These are phyloP conservation scores for Ogataea philodendri DNA, from an alignment of 805 yeast genomes.

Conservation along the genomic window DNA sequence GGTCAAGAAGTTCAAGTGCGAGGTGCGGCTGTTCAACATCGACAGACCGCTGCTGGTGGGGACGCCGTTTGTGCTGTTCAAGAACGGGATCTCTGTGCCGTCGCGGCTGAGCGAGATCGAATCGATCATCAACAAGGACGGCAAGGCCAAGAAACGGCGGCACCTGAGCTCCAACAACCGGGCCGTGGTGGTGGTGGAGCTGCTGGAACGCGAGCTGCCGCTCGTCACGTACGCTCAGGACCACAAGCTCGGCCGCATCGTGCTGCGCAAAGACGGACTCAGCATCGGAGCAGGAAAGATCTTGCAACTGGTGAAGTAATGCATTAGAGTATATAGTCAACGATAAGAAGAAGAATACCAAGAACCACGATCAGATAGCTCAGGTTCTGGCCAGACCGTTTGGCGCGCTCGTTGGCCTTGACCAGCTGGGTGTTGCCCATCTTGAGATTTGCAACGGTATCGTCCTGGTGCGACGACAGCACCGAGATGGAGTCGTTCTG, in stretches of 20 bases:
- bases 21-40: slow-evolving; percentile 62
- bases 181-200: slow-evolving; percentile 56
- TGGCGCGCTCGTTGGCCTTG: slow-evolving; percentile 66
- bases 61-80: slow-evolving; percentile 70
- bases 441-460: slow-evolving; percentile 59
- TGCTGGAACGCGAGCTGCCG: slow-evolving; percentile 50
- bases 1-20: slow-evolving; percentile 49
- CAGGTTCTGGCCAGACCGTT: slow-evolving; percentile 56
- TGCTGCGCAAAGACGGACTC: slow-evolving; percentile 64
- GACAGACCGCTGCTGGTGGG: slow-evolving; percentile 77
- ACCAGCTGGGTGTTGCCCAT: slow-evolving; percentile 70
- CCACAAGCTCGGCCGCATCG: slow-evolving; percentile 61
- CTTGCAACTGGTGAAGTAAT: slow-evolving; percentile 12
- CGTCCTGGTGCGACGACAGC: slow-evolving; percentile 64
- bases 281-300: slow-evolving; percentile 56
- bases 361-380: slow-evolving; percentile 53
- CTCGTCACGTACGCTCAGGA: slow-evolving; percentile 47
- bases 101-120: slow-evolving; percentile 56
- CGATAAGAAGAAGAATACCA: slow-evolving; percentile 53
- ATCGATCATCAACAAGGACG: slow-evolving; percentile 32
- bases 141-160: slow-evolving; percentile 47
- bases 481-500: slow-evolving; percentile 70
- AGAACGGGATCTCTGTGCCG: slow-evolving; percentile 71
- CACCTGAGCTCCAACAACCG: slow-evolving; percentile 60
- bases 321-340: slow-evolving; percentile 44